Base-by-base conservation (phyloP, 129 eudicot species). In the Chrysanthemum seticuspe region DNA sequence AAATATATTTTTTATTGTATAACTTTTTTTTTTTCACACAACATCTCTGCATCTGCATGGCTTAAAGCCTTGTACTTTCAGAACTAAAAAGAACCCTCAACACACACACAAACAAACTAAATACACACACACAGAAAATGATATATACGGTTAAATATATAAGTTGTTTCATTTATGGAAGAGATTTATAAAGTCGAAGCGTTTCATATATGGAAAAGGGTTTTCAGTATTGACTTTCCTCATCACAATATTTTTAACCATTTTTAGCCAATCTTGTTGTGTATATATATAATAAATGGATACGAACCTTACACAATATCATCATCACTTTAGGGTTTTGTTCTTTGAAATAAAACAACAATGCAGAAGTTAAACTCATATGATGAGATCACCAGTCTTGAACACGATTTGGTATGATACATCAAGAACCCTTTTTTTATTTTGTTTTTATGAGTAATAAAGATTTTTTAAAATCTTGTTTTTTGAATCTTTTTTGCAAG, bases 321-420 rank as follows among this genome's bases (percentile, higher is more conserved):
- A 66, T 60, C n/a, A 10, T 13, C 4, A 58, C 13, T 40, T 40
- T 79, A 66, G 75, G 74, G 75, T 73, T 67, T 74, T 67, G 60
- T 67, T 56, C 40, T 54, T 48, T n/a, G 75, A 76, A 68, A 62
- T 65, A 47, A 53, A 80, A 13, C 69, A 80, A 13, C 65, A 80
- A 82, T 71, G 80, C 83, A 63, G 86, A 80, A 68, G 87, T 76
- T 85, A 73, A 82, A 83, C 79, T 80, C 87, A 3, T 71, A 84
- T 65, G 83, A 85, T 65, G 90, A 81, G 76, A 79, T 80, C 78
- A 71, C 73, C 83, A 77, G 73, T 81, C 76, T 83, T 12, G 78
- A 78, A 49, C 80, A 59, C 69, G 84, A 85, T 81, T 76, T 85
- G 88, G 95, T 88, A 82, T 80, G 6, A 29, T 40, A 65, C 12